These are phyloP conservation scores for Dothideomycetes sp. DNA, from an alignment of 2,329 filamentous ascomycete species.

Conservation along the genomic window DNA sequence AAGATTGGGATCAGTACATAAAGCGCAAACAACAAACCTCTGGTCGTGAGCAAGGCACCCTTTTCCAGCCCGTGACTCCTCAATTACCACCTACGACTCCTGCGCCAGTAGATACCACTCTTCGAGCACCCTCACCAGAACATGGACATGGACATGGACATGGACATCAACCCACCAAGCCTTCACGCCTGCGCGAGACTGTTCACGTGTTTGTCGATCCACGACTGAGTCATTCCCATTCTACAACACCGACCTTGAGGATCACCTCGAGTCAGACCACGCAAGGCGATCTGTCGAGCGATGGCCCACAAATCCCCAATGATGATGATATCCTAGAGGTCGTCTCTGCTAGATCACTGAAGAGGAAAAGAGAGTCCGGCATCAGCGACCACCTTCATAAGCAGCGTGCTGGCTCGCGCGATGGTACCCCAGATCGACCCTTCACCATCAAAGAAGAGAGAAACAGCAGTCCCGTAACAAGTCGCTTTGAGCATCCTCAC, in stretches of 20 bases:
- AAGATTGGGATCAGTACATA: conserved; percentile 18
- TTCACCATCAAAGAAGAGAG: conserved; percentile 30
- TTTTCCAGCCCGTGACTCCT: neutral
- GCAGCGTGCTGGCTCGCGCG: neutral
- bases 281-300: conserved; percentile 19
- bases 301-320: conserved; percentile 10
- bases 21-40: conserved; percentile 1
- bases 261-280: conserved; percentile 34
- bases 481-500: conserved; percentile 10
- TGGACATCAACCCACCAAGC: neutral
- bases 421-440: conserved; percentile 13
- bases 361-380: conserved; percentile 26
- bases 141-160: too few species aligned
- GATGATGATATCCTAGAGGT: conserved; percentile 31
- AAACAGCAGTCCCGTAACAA: conserved; percentile 22
- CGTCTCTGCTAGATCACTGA: conserved; percentile 30
- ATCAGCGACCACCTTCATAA: conserved; percentile 10
- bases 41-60: neutral
- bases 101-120: neutral
- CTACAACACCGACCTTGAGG: neutral
- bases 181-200: neutral
- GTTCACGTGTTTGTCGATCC: neutral
- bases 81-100: neutral
- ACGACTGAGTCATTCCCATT: neutral
- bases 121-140: neutral